phyloP scores from a whole-genome alignment of 2,329 filamentous ascomycete genomes.

The Talaromyces sp. region DNA sequence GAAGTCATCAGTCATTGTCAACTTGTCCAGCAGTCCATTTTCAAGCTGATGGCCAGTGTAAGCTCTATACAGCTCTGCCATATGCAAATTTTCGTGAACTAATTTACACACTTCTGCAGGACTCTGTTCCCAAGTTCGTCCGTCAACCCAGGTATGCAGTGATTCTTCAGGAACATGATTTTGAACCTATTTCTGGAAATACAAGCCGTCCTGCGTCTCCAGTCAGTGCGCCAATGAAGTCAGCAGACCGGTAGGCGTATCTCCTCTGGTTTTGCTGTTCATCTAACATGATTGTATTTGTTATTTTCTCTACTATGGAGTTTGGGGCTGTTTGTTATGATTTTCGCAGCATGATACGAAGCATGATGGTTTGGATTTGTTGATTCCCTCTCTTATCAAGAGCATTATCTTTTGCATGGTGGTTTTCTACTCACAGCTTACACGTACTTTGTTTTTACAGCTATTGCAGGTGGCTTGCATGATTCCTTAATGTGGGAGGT shows the following conservation, averaged over 20 bases:
- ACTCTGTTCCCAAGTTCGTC: conserved; percentile 62
- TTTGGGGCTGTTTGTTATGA: neutral
- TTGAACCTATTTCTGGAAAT: conserved; percentile 37
- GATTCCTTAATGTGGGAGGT: neutral
- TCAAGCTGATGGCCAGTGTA: conserved; percentile 98
- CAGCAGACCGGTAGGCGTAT: neutral
- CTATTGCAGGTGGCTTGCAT: neutral
- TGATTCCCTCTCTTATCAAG: neutral
- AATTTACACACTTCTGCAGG: conserved; percentile 39
- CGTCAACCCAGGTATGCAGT: conserved; percentile 57
- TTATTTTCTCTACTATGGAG: neutral
- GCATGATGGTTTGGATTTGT: neutral
- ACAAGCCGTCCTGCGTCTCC: conserved; percentile 2
- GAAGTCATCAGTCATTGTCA: conserved; percentile 89
- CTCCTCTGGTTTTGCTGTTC: neutral
- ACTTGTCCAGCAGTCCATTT: conserved; percentile 89
- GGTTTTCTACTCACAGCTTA: neutral
- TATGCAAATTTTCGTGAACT: neutral
- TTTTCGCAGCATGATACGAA: neutral
- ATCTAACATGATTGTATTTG: neutral
- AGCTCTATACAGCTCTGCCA: conserved; percentile 40
- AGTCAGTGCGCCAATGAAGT: neutral
- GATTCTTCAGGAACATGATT: conserved; percentile 55
- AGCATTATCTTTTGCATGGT: neutral
- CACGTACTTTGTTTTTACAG: neutral